phyloP scores from a whole-genome alignment of 139 green algal genomes.

The Chlamydomonas sphaeroides region DNA sequence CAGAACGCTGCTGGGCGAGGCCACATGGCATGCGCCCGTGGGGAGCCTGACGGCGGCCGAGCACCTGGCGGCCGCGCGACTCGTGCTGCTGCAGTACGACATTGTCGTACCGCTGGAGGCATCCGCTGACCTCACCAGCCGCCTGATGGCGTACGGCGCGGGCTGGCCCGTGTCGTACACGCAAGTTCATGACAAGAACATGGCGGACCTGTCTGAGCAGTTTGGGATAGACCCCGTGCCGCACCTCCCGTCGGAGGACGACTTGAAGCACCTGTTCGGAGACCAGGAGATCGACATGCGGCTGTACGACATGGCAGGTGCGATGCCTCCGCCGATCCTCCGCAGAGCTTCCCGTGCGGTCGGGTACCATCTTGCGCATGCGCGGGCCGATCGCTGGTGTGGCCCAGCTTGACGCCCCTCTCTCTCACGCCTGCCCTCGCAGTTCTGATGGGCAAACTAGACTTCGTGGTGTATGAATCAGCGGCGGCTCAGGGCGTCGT shows the following conservation, averaged over 20 bases:
- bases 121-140: neutral
- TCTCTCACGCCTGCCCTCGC: no score
- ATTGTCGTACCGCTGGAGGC: slow-evolving; percentile 33
- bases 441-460: no score
- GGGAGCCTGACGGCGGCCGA: neutral
- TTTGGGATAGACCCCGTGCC: slow-evolving; percentile 23
- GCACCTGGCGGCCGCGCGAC: neutral
- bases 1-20: no score
- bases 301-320: slow-evolving; percentile 19
- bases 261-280: neutral
- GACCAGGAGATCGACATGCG: neutral
- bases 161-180: slow-evolving; percentile 5
- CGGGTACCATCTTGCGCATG: no score
- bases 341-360: no score
- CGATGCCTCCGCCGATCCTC: no score
- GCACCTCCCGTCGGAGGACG: neutral
- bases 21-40: no score
- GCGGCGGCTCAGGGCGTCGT: no score
- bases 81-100: slow-evolving; percentile 27
- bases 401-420: no score
- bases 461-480: no score
- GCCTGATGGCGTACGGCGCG: slow-evolving; percentile 12
- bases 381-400: no score
- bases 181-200: slow-evolving; percentile 40
- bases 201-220: neutral